Evolutionary conservation across 2,329 filamentous ascomycete genomes (phyloP).

Genomic region (Rutstroemia sp.): DNA sequence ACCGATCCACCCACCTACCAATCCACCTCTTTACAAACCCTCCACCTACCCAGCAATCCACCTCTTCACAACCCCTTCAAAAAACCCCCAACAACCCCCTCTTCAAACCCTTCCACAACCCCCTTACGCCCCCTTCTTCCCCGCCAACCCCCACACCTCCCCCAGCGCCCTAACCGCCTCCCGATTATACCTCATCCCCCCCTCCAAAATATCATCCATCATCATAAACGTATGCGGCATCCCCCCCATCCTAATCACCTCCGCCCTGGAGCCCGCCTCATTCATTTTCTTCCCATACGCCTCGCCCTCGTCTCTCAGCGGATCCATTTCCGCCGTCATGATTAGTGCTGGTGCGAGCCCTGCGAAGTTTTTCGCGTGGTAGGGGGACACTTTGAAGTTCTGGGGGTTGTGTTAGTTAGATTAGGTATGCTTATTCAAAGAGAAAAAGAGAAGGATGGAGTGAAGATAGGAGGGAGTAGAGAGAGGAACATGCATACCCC

Average conservation of each 20-base stretch:
- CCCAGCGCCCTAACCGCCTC: slow-evolving; percentile 13
- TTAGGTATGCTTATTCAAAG: no score
- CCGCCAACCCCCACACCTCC: background rate
- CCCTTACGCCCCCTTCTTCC: background rate
- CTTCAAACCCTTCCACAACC: background rate
- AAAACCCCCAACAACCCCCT: background rate
- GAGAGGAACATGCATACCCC: no score
- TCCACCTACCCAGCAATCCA: no score
- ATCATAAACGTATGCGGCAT: slow-evolving; percentile 19
- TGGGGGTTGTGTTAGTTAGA: background rate
- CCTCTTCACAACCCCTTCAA: no score
- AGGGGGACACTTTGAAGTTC: slow-evolving; percentile 16
- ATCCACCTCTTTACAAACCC: no score
- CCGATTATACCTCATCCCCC: slow-evolving; percentile 15
- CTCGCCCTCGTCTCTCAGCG: slow-evolving; percentile 31
- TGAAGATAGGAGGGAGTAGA: no score
- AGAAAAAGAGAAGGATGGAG: no score
- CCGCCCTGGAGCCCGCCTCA: slow-evolving; percentile 12
- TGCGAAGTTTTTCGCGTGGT: slow-evolving; percentile 25
- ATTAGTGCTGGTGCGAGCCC: slow-evolving; percentile 28
- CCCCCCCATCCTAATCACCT: slow-evolving; percentile 12
- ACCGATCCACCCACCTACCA: no score
- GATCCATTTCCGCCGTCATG: slow-evolving; percentile 32
- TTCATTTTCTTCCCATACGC: slow-evolving; percentile 16
- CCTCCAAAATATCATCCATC: slow-evolving; percentile 17